Evolutionary conservation across 352 stramenopile species (phyloP).

Genomic region (Phytophthora sp.): DNA sequence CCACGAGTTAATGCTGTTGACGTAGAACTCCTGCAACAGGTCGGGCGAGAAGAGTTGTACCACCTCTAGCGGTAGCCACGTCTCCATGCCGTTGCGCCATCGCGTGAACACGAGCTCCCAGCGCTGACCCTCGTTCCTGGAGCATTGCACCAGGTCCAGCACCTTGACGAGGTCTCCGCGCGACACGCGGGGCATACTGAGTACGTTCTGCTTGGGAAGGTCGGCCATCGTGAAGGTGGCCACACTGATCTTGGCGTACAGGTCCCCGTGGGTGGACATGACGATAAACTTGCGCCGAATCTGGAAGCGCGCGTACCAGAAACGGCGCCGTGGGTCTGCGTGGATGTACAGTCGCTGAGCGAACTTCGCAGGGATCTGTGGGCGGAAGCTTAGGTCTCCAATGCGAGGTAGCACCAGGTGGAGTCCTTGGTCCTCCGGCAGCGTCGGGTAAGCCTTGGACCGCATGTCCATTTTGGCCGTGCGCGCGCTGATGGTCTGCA

Average conservation of each 20-base stretch:
- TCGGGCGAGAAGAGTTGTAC: conserved; percentile 47
- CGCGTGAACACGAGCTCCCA: conserved; percentile 79
- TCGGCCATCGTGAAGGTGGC: conserved; percentile 45
- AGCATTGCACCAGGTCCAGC: conserved; percentile 76
- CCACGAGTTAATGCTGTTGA: conserved; percentile 84
- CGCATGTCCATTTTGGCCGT: conserved; percentile 61
- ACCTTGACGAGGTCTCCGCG: conserved; percentile 68
- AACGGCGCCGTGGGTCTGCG: conserved; percentile 43
- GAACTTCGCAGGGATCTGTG: conserved; percentile 55
- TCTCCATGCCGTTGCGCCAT: conserved; percentile 69
- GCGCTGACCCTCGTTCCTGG: conserved; percentile 38
- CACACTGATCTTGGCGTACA: conserved; percentile 60
- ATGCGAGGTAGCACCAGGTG: conserved; percentile 59
- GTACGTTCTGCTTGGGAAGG: conserved; percentile 50
- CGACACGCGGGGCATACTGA: conserved; percentile 60
- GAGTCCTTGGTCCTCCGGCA: conserved; percentile 47
- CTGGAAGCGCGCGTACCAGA: conserved; percentile 63
- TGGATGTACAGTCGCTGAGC: conserved; percentile 61
- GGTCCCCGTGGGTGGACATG: conserved; percentile 69
- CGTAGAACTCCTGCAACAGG: conserved; percentile 77
- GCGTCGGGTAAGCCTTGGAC: conserved; percentile 64
- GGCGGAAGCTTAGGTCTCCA: conserved; percentile 63
- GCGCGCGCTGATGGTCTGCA: conserved; percentile 6
- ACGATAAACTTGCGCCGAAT: conserved; percentile 75
- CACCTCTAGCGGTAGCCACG: conserved; percentile 72